Evolutionary conservation across 192 early-diverging fungal genomes (phyloP), one percentile per base, ranked within the genome.

Genomic region (Lobosporangium transversale): DNA sequence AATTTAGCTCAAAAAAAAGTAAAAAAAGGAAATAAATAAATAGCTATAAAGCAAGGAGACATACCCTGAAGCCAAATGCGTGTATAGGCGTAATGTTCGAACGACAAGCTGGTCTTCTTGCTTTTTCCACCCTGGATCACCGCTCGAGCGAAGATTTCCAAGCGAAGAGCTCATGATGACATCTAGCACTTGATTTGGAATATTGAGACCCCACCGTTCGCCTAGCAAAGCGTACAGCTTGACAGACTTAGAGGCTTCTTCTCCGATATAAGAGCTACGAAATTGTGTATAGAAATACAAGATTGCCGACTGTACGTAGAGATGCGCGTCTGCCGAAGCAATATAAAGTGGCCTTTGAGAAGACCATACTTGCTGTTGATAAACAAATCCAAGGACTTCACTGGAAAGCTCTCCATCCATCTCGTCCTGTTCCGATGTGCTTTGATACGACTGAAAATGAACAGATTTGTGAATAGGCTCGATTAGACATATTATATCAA

Each of bases 221-320:
- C 85, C 81, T 44, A 95, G 75, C 33, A 85, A 69, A 0, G 80
- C 74, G 55, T 90, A 96, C 9, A 94, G 88, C 60, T 94, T 81
- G 0, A 87, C 78, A 8, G 80, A 83, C 47, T 83, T 83, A 47
- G 84, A 78, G 23, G 83, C 66, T 27, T 84, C 83, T 63, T 95
- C 92, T 55, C 94, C 90, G 29, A 96, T 85, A 66, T 96, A 96
- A 20, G 88, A 88, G 51, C 91, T 89, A 12, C 91, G 83, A 74
- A 96, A 96, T 48, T 85, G 81, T 7, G 83, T 84, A 69, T 92
- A 93, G 55, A 95, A 88, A 67, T 89, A 90, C n/a, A 94, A 55
- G 58, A 96, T 88, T 11, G 94, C 89, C 42, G 89, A 81, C 68
- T 95, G 93, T 2, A 97, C 81, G 43, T 88, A 84, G 55, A 89